Evolutionary conservation across 768 basidiomycete genomes (phyloP), one percentile per base, ranked within the genome.

Genomic region (Solioccasus polychromus): DNA sequence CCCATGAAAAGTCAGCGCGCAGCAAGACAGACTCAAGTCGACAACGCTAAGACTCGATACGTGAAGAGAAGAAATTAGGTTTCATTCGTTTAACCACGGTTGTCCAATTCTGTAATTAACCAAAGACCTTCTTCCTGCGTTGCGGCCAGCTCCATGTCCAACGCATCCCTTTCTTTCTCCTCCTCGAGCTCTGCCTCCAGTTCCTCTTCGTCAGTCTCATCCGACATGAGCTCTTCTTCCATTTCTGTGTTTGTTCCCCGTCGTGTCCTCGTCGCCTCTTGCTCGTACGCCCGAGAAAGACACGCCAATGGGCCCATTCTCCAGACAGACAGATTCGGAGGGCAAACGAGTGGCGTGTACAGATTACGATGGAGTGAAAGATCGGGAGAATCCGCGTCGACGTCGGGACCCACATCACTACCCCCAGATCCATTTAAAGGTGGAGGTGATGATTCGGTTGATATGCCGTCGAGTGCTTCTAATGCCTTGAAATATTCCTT

Each of bases 121-220:
- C 76, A 80, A 20, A 79, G 60, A n/a, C 45, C 28, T 14, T 55
- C 50, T 59, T 82, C 77, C 42, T 72, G 68, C 18, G 42, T 48
- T 25, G 47, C 54, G 19, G 68, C 72, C 12, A 50, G 28, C 23
- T 46, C 47, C 25, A 45, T 37, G 47, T 81, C 78, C 42, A 35
- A 29, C 22, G 55, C 42, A 26, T 82, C 74, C 35, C 75, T 53
- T 18, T 56, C 52, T 6, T 59, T 67, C 24, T 82, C 80, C 8
- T 73, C 73, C 18, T 58, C 41, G 38, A 80, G 50, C 53, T 76
- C 79, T 1, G 45, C 54, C 15, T 48, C 49, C 30, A 78, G 42
- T 19, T 52, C 65, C 15, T 66, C 68, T 17, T 70, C 66, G 42
- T 79, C 71, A 5, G 64, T 64, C 39, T 54, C 59, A n/a, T 60